Conservation (phyloP, 148 eudicot genomes). For the Fagopyrum tataricum region DNA sequence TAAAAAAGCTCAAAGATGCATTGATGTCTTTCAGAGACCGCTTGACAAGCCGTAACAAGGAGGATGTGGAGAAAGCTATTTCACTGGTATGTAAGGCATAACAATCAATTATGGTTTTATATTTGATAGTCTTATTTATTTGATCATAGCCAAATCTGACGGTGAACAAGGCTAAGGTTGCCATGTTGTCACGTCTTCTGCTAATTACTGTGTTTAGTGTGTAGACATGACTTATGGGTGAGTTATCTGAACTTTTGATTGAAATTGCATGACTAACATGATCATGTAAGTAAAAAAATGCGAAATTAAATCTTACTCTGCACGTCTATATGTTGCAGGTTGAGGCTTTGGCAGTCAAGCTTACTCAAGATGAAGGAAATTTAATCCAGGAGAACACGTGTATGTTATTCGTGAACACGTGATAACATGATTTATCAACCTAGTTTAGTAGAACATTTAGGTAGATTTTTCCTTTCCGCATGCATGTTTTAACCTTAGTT, state of each 20-base stretch:
- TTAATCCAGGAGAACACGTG: slow-evolving; percentile 97
- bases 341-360: slow-evolving; percentile 91
- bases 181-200: not conserved
- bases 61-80: slow-evolving; percentile 90
- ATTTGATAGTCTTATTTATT: not conserved
- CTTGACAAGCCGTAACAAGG: slow-evolving; percentile 75
- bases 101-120: too few relatives aligned
- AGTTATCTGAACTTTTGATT: not conserved
- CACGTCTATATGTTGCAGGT: slow-evolving; percentile 43
- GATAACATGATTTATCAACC: too few relatives aligned
- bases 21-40: slow-evolving; percentile 74
- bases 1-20: slow-evolving; percentile 96
- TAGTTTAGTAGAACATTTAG: too few relatives aligned
- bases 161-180: not conserved
- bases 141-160: not conserved
- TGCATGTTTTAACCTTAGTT: too few relatives aligned
- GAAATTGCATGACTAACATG: not conserved
- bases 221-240: not conserved
- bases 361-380: slow-evolving; percentile 94
- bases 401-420: slow-evolving; percentile 10
- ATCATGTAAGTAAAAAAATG: not conserved
- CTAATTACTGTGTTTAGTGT: not conserved
- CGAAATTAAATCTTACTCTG: not conserved
- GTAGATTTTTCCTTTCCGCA: too few relatives aligned
- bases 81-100: slow-evolving; percentile 46